Conservation (phyloP, 2,329 filamentous ascomycete species). For the Macrophomina tecta region DNA sequence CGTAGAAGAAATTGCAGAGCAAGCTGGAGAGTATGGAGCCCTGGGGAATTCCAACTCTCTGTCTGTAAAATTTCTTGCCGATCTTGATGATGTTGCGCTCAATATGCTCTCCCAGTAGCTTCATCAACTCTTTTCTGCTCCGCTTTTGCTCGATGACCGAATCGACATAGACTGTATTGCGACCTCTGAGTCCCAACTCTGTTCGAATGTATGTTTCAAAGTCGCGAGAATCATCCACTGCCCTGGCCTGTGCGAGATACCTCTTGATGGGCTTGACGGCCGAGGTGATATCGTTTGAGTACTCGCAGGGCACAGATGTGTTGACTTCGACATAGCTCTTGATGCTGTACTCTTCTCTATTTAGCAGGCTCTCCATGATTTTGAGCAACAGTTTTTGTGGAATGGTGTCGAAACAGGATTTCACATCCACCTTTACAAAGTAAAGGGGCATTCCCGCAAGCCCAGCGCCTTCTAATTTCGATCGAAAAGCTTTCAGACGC, state of each 20-base stretch:
- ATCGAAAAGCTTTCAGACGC: conserved; percentile 73
- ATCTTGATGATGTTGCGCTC: conserved; percentile 84
- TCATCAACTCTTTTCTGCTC: conserved; percentile 65
- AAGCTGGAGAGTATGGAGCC: conserved; percentile 86
- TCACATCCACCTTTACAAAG: conserved; percentile 92
- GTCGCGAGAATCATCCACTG: conserved; percentile 37
- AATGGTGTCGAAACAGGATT: conserved; percentile 93
- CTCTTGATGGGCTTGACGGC: conserved; percentile 42
- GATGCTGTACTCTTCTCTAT: conserved; percentile 70
- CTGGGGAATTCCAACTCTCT: conserved; percentile 89
- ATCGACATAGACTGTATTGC: conserved; percentile 79
- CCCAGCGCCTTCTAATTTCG: conserved; percentile 47
- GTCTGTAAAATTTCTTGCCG: conserved; percentile 85
- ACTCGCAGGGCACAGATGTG: conserved; percentile 48
- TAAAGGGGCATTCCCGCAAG: conserved; percentile 62
- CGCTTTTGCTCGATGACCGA: conserved; percentile 65
- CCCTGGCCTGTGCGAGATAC: conserved; percentile 49
- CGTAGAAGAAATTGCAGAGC: conserved; percentile 96
- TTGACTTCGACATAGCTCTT: conserved; percentile 77
- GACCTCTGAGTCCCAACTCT: conserved; percentile 42
- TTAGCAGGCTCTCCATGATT: conserved; percentile 65
- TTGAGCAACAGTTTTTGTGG: conserved; percentile 76
- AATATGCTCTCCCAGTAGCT: conserved; percentile 81
- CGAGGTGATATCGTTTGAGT: conserved; percentile 30
- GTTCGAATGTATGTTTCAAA: conserved; percentile 30